Evolutionary conservation across 2,329 filamentous ascomycete genomes (phyloP), one percentile per base, ranked within the genome.

Genomic region (Fusarium vanettenii): DNA sequence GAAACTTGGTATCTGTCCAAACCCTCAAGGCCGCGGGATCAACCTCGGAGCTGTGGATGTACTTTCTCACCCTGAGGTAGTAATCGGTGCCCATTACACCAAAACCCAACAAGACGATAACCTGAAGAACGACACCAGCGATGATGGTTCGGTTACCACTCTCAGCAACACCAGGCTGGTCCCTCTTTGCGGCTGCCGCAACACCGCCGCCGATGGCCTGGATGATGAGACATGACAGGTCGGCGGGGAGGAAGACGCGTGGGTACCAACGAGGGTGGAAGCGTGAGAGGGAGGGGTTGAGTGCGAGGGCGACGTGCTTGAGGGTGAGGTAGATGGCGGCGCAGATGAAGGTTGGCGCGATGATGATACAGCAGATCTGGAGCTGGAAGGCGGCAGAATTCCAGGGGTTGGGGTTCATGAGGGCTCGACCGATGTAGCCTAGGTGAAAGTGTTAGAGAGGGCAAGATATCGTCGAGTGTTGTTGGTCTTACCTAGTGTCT

Each of bases 251-350:
- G 82, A 91, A 91, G 81, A 90, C 82, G 76, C 86, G 84, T 5
- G 89, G 89, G 79, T 89, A 90, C 74, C 85, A 84, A n/a, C 80
- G 81, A 20, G 89, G 86, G 5, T 83, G 83, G 66, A 91, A 76
- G 72, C 87, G 86, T n/a, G 88, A 90, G 63, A 89, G 83, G 41
- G 74, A 50, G 10, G 88, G 85, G 80, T 83, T 85, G 70, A 90
- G 83, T 56, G 85, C 81, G 37, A 89, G 81, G 67, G 87, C 85
- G 73, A 89, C 81, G 84, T 91, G 90, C 80, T 91, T 90, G 69
- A 92, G 87, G 5, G 89, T 91, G 29, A 92, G 87, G 83, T 92
- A 92, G 80, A 92, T 88, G 78, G 86, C 87, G 73, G 90, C 89
- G 81, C 89, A 90, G 81, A 92, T 84, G 68, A 92, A 86, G 33